phyloP scores from a whole-genome alignment of 257 asterid genomes.

The Solanum neorickii region DNA sequence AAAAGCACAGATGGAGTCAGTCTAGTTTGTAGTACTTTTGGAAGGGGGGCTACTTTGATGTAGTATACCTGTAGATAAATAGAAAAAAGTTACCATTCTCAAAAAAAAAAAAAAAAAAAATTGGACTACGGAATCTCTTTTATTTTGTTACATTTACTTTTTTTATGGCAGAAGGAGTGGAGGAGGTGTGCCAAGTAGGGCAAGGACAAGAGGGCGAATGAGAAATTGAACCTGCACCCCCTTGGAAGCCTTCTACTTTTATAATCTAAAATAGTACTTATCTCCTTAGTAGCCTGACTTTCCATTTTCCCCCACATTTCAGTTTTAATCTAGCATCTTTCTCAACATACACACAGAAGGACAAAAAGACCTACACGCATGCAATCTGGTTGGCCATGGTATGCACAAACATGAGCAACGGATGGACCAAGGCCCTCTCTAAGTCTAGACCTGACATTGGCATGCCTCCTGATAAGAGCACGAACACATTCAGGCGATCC shows the following conservation, averaged over 20 bases:
- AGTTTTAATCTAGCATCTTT: background rate
- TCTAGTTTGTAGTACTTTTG: too few species aligned
- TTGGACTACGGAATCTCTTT: background rate
- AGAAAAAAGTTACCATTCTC: too few species aligned
- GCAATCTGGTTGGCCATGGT: conserved; percentile 99
- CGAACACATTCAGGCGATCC: conserved; percentile 97
- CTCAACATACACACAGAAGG: background rate
- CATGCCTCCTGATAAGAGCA: conserved; percentile 68
- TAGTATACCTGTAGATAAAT: too few species aligned
- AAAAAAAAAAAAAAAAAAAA: too few species aligned
- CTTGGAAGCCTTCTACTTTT: background rate
- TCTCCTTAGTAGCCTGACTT: background rate
- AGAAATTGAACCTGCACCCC: background rate
- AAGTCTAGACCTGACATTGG: conserved; percentile 83
- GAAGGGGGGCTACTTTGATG: too few species aligned
- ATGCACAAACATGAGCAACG: conserved; percentile 97
- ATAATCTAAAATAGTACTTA: background rate
- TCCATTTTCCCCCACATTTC: background rate
- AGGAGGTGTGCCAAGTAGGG: background rate
- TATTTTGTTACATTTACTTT: background rate
- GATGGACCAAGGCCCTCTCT: conserved; percentile 99
- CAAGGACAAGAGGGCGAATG: background rate
- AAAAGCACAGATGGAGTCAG: too few species aligned
- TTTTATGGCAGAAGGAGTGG: background rate
- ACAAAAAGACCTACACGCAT: conserved; percentile 64